Base-by-base conservation (phyloP, 1,139 yeast genomes). In the Magnusiomyces fungicola region DNA sequence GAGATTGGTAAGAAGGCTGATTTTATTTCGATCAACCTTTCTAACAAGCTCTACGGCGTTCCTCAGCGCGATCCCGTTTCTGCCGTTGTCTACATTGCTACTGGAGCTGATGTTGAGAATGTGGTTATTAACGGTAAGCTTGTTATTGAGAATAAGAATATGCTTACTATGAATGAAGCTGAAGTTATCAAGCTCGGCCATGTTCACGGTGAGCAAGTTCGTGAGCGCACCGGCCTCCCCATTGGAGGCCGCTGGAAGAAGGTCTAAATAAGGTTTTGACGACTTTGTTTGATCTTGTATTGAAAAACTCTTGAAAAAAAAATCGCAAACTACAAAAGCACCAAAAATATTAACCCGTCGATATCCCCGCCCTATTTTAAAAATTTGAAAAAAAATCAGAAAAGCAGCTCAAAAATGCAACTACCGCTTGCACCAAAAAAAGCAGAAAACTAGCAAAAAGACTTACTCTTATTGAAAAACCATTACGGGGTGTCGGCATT, bases 1-100 rank as follows among this genome's bases (percentile, higher is more conserved):
- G 61, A 58, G 39, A 53, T 61, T 36, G 66, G 66, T 22, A 61
- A 62, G 45, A 61, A 60, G 43, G 63, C 62, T 36, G 63, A 60
- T 45, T 56, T 60, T 21, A 60, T 60, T 46, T 48, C 60, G 1
- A 52, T 60, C 29, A 52, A 60, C 49, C 50, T 59, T 21, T 51
- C 50, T 14, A 55, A 58, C 47, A 58, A 60, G 45, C 43, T 58
- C 22, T 61, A 58, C 25, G 54, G 54, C 16, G 50, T 47, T 3
- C 54, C 54, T 10, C 21, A 39, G 30, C 37, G 54, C 16, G 50
- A 47, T 33, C 61, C 62, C 21, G 56, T 55, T 7, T 53, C 58
- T 12, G 60, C 58, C 50, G 58, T 60, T n/a, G 63, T 60, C 7
- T 60, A 57, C 50, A 56, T 57, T 46, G 58, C 60, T 9, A 60